phyloP scores from a whole-genome alignment of 768 basidiomycete species.

The Lactarius sanguifluus region DNA sequence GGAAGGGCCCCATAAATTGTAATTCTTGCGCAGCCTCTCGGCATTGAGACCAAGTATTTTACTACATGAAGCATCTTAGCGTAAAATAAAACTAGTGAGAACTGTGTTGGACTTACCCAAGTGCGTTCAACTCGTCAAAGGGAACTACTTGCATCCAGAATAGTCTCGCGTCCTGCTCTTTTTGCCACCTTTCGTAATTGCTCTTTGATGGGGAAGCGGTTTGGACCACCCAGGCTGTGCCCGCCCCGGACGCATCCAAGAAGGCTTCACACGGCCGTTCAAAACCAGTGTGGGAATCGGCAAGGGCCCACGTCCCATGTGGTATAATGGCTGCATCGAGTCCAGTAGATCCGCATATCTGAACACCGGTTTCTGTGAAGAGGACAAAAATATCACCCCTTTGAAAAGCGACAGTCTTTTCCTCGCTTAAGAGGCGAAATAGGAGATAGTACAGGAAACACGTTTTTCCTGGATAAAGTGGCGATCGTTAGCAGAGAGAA shows the following conservation, averaged over 20 bases:
- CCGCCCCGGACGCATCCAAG: too few species aligned
- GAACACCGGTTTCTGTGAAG: too few species aligned
- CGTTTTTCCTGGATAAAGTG: background rate
- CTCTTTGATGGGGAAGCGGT: background rate
- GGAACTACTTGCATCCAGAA: background rate
- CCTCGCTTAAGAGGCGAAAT: background rate
- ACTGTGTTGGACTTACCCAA: background rate
- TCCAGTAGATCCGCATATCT: too few species aligned
- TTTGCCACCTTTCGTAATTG: background rate
- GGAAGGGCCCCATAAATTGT: background rate
- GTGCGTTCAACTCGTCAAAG: background rate
- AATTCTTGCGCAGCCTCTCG: background rate
- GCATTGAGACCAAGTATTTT: background rate
- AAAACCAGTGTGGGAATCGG: too few species aligned
- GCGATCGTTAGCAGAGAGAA: background rate
- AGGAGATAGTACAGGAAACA: background rate
- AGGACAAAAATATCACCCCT: too few species aligned
- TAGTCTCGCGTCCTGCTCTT: background rate
- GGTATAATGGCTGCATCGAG: too few species aligned
- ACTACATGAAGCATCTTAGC: background rate
- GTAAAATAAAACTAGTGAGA: background rate
- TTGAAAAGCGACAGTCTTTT: background rate
- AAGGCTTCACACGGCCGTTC: too few species aligned
- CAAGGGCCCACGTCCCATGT: too few species aligned
- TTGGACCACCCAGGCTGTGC: background rate